Conservation (phyloP, 2,329 filamentous ascomycete species). For the Elsinoe perseae region DNA sequence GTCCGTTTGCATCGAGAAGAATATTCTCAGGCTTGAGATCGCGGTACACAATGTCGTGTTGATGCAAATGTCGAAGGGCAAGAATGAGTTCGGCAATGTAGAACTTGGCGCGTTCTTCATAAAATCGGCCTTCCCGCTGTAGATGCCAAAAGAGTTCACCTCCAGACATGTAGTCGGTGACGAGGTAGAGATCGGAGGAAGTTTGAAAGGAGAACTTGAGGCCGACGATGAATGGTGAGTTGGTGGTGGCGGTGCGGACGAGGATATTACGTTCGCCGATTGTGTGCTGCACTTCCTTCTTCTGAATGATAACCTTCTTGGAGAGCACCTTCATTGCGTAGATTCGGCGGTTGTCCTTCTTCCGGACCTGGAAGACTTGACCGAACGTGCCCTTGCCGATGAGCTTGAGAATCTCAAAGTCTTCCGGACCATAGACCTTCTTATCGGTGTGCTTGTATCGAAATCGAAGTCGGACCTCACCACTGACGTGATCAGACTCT, state of each 20-base stretch:
- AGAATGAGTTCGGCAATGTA: conserved; percentile 97
- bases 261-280: conserved; percentile 95
- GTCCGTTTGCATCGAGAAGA: conserved; percentile 88
- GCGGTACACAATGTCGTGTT: conserved; percentile 96
- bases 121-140: conserved; percentile 92
- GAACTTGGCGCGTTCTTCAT: conserved; percentile 91
- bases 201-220: conserved; percentile 99
- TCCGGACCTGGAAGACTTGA: conserved; percentile 95
- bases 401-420: conserved; percentile 91
- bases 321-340: conserved; percentile 99
- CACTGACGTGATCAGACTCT: conserved; percentile 66
- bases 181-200: conserved; percentile 90
- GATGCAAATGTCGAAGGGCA: conserved; percentile 87
- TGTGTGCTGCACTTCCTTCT: conserved; percentile 97
- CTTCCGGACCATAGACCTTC: conserved; percentile 86
- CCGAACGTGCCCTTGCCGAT: conserved; percentile 98
- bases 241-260: conserved; percentile 87
- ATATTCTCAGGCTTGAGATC: conserved; percentile 98
- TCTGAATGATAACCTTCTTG: conserved; percentile 99
- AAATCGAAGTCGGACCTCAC: conserved; percentile 83
- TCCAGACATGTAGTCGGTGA: conserved; percentile 98
- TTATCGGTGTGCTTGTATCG: conserved; percentile 80
- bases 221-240: conserved; percentile 95
- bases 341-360: conserved; percentile 90
- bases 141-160: conserved; percentile 98